Evolutionary conservation across 2,329 filamentous ascomycete genomes (phyloP).

Genomic region (Diaporthe sp.): DNA sequence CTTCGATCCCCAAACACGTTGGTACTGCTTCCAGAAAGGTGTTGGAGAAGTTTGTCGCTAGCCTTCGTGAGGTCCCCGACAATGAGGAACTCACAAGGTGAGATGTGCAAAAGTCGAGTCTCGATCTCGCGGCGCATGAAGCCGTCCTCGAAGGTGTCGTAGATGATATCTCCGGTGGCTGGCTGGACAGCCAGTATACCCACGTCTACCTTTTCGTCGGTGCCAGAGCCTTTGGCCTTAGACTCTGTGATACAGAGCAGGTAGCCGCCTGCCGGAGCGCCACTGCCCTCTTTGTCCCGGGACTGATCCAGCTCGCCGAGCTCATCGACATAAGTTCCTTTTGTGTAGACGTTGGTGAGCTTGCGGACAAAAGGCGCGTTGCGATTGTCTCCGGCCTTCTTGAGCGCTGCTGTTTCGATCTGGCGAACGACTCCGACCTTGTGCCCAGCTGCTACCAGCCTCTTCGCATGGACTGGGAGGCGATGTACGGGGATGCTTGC

Average conservation of each 20-base stretch:
- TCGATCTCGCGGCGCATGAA: slow-evolving; percentile 98
- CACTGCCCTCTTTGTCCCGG: slow-evolving; percentile 45
- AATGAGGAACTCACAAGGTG: slow-evolving; percentile 93
- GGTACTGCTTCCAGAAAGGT: slow-evolving; percentile 87
- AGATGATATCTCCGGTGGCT: slow-evolving; percentile 93
- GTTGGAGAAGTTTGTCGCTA: slow-evolving; percentile 90
- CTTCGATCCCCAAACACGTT: slow-evolving; percentile 94
- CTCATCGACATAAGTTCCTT: slow-evolving; percentile 97
- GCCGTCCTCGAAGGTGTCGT: slow-evolving; percentile 95
- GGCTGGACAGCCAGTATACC: slow-evolving; percentile 95
- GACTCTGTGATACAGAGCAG: slow-evolving; percentile 91
- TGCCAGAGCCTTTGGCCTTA: slow-evolving; percentile 80
- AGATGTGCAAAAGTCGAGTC: slow-evolving; percentile 93
- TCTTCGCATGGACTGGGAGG: slow-evolving; percentile 91
- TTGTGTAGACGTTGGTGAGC: slow-evolving; percentile 96
- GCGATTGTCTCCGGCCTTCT: slow-evolving; percentile 93
- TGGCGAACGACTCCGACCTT: slow-evolving; percentile 97
- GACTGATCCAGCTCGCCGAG: slow-evolving; percentile 78
- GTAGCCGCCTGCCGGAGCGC: slow-evolving; percentile 79
- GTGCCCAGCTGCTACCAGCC: slow-evolving; percentile 89
- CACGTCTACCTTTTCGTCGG: slow-evolving; percentile 92
- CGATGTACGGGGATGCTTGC: slow-evolving; percentile 95
- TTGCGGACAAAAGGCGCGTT: slow-evolving; percentile 93
- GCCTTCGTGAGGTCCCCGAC: slow-evolving; percentile 91
- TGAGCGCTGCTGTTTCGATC: slow-evolving; percentile 93